Evolutionary conservation across 2,329 filamentous ascomycete genomes (phyloP).

Genomic region (Sporothrix sp.): DNA sequence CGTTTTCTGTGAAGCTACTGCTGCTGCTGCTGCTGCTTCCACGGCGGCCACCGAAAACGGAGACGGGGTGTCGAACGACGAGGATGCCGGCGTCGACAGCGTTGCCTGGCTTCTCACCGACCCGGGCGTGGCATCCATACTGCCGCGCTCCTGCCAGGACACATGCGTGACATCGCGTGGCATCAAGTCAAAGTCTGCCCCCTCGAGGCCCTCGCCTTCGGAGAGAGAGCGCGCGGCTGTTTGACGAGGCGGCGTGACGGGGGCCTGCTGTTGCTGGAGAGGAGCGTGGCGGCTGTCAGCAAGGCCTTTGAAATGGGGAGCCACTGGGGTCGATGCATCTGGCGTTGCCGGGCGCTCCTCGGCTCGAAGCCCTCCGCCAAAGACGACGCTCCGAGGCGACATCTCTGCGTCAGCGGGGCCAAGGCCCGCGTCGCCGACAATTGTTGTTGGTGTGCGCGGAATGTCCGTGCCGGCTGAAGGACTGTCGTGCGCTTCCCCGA

Average conservation of each 20-base stretch:
- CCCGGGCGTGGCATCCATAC: conserved; percentile 24
- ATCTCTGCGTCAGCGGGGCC: too few relatives aligned
- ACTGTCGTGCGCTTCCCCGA: background rate
- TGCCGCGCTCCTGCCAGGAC: conserved; percentile 23
- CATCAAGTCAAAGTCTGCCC: conserved; percentile 20
- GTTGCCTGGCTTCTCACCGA: conserved; percentile 29
- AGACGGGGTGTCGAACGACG: conserved; percentile 20
- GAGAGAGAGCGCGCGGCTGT: background rate
- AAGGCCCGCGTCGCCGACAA: background rate
- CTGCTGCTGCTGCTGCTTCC: background rate
- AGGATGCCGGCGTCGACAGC: conserved; percentile 23
- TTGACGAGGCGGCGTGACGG: conserved; percentile 15
- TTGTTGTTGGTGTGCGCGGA: conserved; percentile 8
- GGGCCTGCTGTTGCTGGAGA: background rate
- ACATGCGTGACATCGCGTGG: conserved; percentile 26
- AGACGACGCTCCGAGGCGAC: too few relatives aligned
- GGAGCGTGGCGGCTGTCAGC: conserved; percentile 22
- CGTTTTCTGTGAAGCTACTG: background rate
- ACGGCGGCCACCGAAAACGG: background rate
- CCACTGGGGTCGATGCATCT: background rate
- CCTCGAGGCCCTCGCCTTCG: conserved; percentile 9
- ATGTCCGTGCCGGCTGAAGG: background rate
- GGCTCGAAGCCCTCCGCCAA: background rate
- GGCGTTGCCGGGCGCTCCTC: background rate
- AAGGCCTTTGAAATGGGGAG: conserved; percentile 18